Base-by-base conservation (phyloP, 805 yeast genomes). In the Kazachstania kunashirensis region DNA sequence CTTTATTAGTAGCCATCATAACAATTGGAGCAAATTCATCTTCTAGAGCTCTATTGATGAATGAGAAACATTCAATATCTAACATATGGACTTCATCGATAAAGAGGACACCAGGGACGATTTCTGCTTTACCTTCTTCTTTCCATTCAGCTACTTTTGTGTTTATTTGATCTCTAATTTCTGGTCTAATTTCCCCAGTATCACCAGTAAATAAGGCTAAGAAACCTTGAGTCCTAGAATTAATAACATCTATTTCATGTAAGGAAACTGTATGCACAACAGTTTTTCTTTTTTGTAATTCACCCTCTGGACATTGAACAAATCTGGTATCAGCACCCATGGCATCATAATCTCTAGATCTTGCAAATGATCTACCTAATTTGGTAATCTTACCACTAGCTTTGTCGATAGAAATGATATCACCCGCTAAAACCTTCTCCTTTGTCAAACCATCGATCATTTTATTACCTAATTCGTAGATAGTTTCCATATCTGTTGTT, bases 31-130 rank as follows among this genome's bases (percentile, higher is more conserved):
- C 84, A 60, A 92, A 81, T 43, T 86, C 95, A 53, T 86, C 95
- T 66, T 92, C 99, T 42, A 92, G 69, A 9, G 99, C 99, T 48
- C 96, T 77, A 66, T 92, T 92, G 50, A 92, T 74, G 62, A 84
- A 92, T 13, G 97, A 83, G 57, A 92, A 92, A 53, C 95, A 79
- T 63, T 92, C 99, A 52, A 92, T 81, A 61, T 92, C 99, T 46
- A 92, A 75, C 97, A 92, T 92, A 64, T 92, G 95, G 34, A 88
- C 96, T 66, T 92, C 99, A 62, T 92, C 99, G 49, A 92, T 86
- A 61, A 92, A 92, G 49, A 92, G 68, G 13, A 92, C 99, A 51
- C 99, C 99, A 11, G 98, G 97, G 29, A 85, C 85, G 46, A 92
- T 85, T 59, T 89, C 94, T 9, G 98, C 98, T 62, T 92, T 92